Evolutionary conservation across 2,329 filamentous ascomycete species (phyloP).

Genomic region (Cladosporium cucumerinum): DNA sequence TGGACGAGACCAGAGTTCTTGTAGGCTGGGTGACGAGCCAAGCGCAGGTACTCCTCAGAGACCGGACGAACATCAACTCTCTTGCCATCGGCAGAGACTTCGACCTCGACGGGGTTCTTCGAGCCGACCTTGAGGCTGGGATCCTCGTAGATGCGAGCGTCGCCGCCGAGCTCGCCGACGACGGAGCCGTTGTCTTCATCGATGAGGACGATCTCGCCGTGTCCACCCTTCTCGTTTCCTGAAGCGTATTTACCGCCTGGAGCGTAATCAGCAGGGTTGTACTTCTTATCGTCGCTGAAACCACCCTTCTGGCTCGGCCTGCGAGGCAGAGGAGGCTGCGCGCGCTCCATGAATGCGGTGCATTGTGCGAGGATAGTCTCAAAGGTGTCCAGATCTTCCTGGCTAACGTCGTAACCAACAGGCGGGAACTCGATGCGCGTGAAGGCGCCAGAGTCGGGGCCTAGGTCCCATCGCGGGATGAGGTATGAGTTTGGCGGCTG

Average conservation of each 20-base stretch:
- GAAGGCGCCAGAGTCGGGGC: conserved; percentile 82
- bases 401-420: conserved; percentile 68
- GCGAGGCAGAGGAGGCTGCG: conserved; percentile 55
- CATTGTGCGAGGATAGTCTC: conserved; percentile 98
- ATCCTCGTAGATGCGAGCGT: conserved; percentile 76
- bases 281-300: conserved; percentile 43
- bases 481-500: conserved; percentile 90
- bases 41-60: conserved; percentile 67
- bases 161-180: conserved; percentile 83
- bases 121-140: conserved; percentile 75
- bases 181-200: conserved; percentile 96
- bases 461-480: conserved; percentile 92
- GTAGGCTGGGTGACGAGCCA: conserved; percentile 86
- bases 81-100: conserved; percentile 66
- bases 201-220: conserved; percentile 81
- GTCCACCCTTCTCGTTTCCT: conserved; percentile 34
- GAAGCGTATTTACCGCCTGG: conserved; percentile 63
- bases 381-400: conserved; percentile 93
- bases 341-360: conserved; percentile 88
- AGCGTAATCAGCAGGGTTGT: conserved; percentile 78
- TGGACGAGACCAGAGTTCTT: conserved; percentile 81
- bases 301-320: conserved; percentile 33
- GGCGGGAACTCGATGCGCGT: conserved; percentile 85
- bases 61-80: conserved; percentile 67
- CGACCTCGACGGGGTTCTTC: conserved; percentile 83